Base-by-base conservation (phyloP, 2,329 filamentous ascomycete genomes). In the Alternaria infectoria region DNA sequence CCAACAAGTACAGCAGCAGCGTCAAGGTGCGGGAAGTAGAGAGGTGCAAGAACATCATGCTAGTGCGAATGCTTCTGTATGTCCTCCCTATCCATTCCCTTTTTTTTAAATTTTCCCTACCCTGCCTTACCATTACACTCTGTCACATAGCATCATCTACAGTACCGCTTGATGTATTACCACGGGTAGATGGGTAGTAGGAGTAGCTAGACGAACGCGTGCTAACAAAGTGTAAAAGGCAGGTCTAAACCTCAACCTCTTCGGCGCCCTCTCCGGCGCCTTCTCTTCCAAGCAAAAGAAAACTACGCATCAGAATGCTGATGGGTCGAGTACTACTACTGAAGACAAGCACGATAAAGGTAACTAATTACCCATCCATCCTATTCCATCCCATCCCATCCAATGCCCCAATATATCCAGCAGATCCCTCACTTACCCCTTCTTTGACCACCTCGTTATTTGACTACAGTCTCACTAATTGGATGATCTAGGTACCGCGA, bases 201-300 rank as follows among this genome's bases (percentile, higher is more conserved):
- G 23, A 23, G 5, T 23, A 23, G 23, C 5, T 23, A 5, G 21
- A n/a, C n/a, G n/a, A n/a, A n/a, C n/a, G n/a, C n/a, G n/a, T n/a
- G n/a, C n/a, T n/a, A n/a, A n/a, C n/a, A n/a, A n/a, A n/a, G n/a
- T n/a, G n/a, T n/a, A n/a, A n/a, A n/a, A n/a, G 62, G 47, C 75
- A 3, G 77, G 77, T 10, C 70, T 80, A 51, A 80, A 77, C 58
- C 68, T 80, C 50, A 80, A 79, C 61, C 59, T 80, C 63, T 70
- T 79, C 59, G 77, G 74, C 62, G 76, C 77, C 49, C 72, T 80
- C 9, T 73, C 69, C 15, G 77, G 77, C 65, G 74, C 72, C 25
- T 69, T 80, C 19, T 66, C 60, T 17, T 77, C 74, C 8, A 71
- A 69, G 54, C 67, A 64, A 8, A 76, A 70, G 50, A 79, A 79